These are phyloP conservation scores for Daldinia caldariorum DNA, from an alignment of 495 filamentous ascomycete genomes.

Conservation along the genomic window DNA sequence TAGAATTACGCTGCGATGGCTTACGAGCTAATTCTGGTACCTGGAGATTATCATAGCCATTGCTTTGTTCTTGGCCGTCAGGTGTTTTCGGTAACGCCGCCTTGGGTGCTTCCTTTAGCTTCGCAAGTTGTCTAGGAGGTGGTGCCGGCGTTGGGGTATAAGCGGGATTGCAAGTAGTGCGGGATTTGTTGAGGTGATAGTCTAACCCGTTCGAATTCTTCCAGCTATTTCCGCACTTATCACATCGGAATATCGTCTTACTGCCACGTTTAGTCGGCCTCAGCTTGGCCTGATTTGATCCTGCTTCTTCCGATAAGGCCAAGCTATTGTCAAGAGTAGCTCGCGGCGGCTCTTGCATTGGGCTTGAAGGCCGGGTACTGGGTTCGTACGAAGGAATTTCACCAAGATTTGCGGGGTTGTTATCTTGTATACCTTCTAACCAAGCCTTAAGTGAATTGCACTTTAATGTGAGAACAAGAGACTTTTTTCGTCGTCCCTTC, in stretches of 20 bases:
- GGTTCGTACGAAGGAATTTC: not conserved
- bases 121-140: conserved; percentile 31
- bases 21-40: not conserved
- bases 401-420: not conserved
- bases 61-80: not conserved
- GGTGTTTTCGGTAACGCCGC: not conserved
- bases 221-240: conserved; percentile 59
- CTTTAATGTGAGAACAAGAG: conserved; percentile 51
- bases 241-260: conserved; percentile 46
- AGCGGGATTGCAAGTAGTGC: conserved; percentile 61
- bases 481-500: conserved; percentile 47
- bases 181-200: conserved; percentile 62
- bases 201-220: conserved; percentile 64
- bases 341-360: not conserved
- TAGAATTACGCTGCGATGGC: not conserved
- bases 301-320: conserved; percentile 15
- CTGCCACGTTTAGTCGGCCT: conserved; percentile 17
- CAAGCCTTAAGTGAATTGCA: conserved; percentile 46
- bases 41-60: not conserved
- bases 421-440: conserved; percentile 8
- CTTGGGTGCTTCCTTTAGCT: conserved; percentile 16
- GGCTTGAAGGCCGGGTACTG: conserved; percentile 1
- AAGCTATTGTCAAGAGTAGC: conserved; percentile 1
- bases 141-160: conserved; percentile 48
- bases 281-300: conserved; percentile 17